phyloP scores from a whole-genome alignment of 805 yeast species.

The Candida tibetensis region DNA sequence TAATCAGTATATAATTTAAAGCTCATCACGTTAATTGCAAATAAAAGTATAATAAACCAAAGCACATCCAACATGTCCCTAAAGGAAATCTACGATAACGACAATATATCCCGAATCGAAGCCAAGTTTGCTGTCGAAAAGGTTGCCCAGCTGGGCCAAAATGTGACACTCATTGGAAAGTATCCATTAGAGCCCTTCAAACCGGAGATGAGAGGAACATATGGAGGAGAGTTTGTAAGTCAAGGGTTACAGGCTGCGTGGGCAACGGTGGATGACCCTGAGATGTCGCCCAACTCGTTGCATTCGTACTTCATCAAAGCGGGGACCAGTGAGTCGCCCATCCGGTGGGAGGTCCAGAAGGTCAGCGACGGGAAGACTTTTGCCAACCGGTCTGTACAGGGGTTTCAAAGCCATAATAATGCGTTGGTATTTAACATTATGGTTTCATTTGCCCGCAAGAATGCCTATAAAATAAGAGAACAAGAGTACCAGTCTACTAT shows the following conservation, averaged over 20 bases:
- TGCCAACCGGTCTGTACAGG: slow-evolving; percentile 22
- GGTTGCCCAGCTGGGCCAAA: slow-evolving; percentile 9
- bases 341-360: slow-evolving; percentile 24
- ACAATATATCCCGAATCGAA: slow-evolving; percentile 9
- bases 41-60: no score
- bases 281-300: slow-evolving; percentile 24
- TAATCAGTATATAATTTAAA: no score
- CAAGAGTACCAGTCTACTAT: not conserved
- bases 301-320: slow-evolving; percentile 29
- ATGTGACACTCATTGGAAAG: slow-evolving; percentile 19
- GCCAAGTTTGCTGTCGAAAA: slow-evolving; percentile 8
- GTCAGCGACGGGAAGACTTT: slow-evolving; percentile 23
- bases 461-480: slow-evolving; percentile 6
- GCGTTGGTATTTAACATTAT: slow-evolving; percentile 20
- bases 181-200: slow-evolving; percentile 24
- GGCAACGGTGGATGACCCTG: slow-evolving; percentile 22
- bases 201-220: slow-evolving; percentile 23
- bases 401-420: slow-evolving; percentile 19
- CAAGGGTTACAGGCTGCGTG: slow-evolving; percentile 28
- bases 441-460: slow-evolving; percentile 23
- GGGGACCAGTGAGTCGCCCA: slow-evolving; percentile 17
- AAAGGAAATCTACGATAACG: slow-evolving; percentile 4
- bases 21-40: no score
- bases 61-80: slow-evolving; percentile 1
- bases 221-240: slow-evolving; percentile 28